A percentile compares a stretch with the other conserved stretches of the same genome.
These are phyloP conservation scores for Prunus dulcis DNA, from an alignment of 306 rosid species.

Conservation along the genomic window DNA sequence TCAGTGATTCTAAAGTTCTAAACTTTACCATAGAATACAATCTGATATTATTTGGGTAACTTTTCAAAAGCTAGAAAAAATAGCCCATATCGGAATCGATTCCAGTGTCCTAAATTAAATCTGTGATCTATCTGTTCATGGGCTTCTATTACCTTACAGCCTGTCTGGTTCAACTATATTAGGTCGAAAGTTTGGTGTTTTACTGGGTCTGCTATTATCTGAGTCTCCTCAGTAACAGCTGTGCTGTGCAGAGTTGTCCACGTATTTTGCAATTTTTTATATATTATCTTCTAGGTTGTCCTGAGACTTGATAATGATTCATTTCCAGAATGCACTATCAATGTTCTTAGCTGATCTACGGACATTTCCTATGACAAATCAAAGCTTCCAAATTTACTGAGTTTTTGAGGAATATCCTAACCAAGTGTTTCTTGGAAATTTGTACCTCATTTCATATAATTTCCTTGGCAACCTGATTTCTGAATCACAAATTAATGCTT, in stretches of 20 bases:
- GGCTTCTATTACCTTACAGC: not conserved
- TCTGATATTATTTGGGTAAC: slow-evolving; percentile 6
- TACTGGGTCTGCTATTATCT: not conserved
- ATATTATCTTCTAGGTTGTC: not conserved
- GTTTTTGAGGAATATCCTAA: not conserved
- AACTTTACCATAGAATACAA: slow-evolving; percentile 22
- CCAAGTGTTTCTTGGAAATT: not conserved
- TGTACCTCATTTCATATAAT: not conserved
- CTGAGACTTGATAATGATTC: not conserved
- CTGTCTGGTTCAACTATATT: not conserved
- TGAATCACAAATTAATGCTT: not conserved
- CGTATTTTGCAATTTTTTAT: not conserved
- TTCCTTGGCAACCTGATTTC: too few species aligned
- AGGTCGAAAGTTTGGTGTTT: slow-evolving; percentile 10
- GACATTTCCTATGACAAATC: not conserved
- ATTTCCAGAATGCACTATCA: not conserved
- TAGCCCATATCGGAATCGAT: not conserved
- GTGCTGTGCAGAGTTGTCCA: slow-evolving; percentile 17
- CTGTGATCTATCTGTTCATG: not conserved
- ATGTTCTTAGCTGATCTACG: too few species aligned
- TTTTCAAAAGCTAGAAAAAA: not conserved
- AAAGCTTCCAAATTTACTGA: not conserved
- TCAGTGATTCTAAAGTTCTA: slow-evolving; percentile 29
- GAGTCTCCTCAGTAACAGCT: slow-evolving; percentile 43
- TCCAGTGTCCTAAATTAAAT: not conserved